Conservation (phyloP, 495 filamentous ascomycete genomes). For the Podospora didyma region DNA sequence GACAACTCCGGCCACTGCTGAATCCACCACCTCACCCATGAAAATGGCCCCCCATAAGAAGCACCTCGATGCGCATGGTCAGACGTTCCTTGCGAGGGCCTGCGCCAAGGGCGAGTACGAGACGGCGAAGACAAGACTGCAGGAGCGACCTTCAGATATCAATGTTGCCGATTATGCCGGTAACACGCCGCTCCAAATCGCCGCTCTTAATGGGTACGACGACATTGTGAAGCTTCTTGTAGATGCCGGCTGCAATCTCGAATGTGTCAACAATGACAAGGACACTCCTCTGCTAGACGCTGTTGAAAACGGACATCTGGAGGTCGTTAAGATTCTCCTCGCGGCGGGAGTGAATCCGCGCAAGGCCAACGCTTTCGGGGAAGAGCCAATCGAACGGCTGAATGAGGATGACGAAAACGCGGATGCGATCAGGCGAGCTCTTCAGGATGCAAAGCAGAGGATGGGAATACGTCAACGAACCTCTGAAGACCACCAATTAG, state of each 20-base stretch:
- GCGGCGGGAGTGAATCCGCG: conserved; percentile 85
- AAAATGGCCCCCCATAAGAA: conserved; percentile 72
- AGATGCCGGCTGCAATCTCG: conserved; percentile 73
- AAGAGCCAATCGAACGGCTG: conserved; percentile 82
- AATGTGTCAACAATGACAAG: conserved; percentile 74
- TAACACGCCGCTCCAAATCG: conserved; percentile 90
- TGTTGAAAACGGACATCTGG: conserved; percentile 87
- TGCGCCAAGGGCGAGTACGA: conserved; percentile 75
- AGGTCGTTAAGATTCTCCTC: conserved; percentile 82
- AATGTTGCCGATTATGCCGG: conserved; percentile 89
- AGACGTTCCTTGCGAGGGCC: conserved; percentile 78
- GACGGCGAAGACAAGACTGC: conserved; percentile 59
- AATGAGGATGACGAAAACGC: conserved; percentile 61
- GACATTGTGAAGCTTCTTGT: conserved; percentile 81
- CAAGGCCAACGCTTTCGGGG: conserved; percentile 77
- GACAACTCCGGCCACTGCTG: conserved; percentile 52
- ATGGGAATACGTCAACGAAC: conserved; percentile 50
- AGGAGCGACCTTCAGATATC: conserved; percentile 78
- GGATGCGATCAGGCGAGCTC: conserved; percentile 52
- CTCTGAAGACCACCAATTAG: conserved; percentile 59
- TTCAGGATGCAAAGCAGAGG: conserved; percentile 50
- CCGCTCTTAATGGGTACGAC: conserved; percentile 74
- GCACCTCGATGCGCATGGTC: conserved; percentile 77
- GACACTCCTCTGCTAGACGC: conserved; percentile 95
- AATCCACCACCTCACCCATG: conserved; percentile 58